Evolutionary conservation across 2,329 filamentous ascomycete species (phyloP), one percentile per base, ranked within the genome.

Genomic region (Pestalotiopsis sp.): DNA sequence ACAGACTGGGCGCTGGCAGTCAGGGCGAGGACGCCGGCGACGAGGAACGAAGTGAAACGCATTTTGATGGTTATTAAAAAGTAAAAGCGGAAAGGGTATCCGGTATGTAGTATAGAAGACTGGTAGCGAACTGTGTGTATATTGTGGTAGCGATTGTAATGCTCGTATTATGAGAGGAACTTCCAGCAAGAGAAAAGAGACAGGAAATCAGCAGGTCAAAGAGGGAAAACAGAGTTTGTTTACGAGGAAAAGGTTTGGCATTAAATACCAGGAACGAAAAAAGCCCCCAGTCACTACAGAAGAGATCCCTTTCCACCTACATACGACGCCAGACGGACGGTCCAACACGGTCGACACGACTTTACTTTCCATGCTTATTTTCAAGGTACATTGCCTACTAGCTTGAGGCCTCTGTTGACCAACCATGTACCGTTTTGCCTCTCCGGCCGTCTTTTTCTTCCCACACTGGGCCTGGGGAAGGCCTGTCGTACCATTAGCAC

Each of bases 1-100:
- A 27, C 39, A n/a, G 63, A 25, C 80, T 87, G 83, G 70, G 86
- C 86, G 71, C 76, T 78, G 73, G 82, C 85, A 67, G 83, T 60
- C 36, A 67, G 6, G 66, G 66, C 66, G 57, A 67, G 58, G 39
- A 67, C 59, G 66, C 58, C 66, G 52, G 66, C 25, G 39, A 59
- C 66, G 39, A 67, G 25, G 65, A 67, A 59, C 36, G 66, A 62
- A 59, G 66, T 57, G 41, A 67, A 63, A 63, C 66, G 66, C 66
- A 67, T 67, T 52, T 67, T 63, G 57, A 31, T 31, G 27, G 36
- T 31, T 63, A 20, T 23, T 25, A 20, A 64, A 49, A 52, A 41
- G 59, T 64, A 64, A 49, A 45, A 45, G 57, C 31, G 23, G 27
- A 14, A 23, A 20, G 56, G 20, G 57, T 59, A 64, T 64, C 38